Evolutionary conservation across 2,329 filamentous ascomycete species (phyloP), one percentile per base, ranked within the genome.

Genomic region (Aspergillus brunneoviolaceus): DNA sequence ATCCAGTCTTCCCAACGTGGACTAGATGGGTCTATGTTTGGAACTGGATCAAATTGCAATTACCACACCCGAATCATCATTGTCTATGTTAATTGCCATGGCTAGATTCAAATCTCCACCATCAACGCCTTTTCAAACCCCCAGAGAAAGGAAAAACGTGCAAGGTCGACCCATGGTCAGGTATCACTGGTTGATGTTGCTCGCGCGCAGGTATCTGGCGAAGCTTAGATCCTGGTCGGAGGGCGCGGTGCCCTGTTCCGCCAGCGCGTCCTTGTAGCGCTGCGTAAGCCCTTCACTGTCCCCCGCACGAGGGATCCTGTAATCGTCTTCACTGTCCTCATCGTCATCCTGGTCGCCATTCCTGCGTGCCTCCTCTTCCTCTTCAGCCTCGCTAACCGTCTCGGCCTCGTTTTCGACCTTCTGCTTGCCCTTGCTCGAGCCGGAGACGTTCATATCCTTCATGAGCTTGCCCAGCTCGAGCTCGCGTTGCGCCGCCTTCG

Each of bases 381-480:
- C 82, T 61, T 84, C 81, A 5, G 74, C 73, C 48, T 85, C 83
- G 50, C 77, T 80, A 50, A 80, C 72, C 29, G 78, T 80, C 63
- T 82, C 80, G 3, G 73, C 68, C 58, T 72, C 69, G 59, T 74
- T 63, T 60, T 63, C 69, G 2, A 61, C 51, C 47, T 53, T 49
- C 58, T 64, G 65, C 51, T 63, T 65, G 63, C 59, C 63, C 69
- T 59, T 66, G 48, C 57, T 76, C 62, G 72, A 64, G 23, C 77
- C 76, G 21, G 80, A 80, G 50, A 91, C 84, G 56, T 83, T 82
- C 91, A 99, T 96, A 67, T 95, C 94, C 73, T 89, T 89, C 92
- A 99, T 96, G 81, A 99, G 87, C 80, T 91, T 92, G 62, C 90
- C 91, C 29, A 99, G 79, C 74, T 99, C 93, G 70, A 89, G 86